Evolutionary conservation across 192 early-diverging fungal genomes (phyloP).

Genomic region (Coemansia sp.): DNA sequence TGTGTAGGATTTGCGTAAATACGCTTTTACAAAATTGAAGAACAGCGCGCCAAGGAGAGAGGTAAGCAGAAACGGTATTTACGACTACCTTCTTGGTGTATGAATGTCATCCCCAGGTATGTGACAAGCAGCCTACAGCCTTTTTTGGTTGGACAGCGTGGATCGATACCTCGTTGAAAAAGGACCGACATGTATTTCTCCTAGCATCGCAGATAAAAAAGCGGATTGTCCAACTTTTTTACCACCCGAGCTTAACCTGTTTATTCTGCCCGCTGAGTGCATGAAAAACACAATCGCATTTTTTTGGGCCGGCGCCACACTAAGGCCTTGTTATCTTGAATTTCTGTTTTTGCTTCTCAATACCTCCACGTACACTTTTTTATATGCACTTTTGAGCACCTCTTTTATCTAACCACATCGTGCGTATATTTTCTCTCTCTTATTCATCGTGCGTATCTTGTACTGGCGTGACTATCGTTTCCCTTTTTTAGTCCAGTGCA

Average conservation of each 20-base stretch:
- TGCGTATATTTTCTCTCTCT: background rate
- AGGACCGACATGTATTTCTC: background rate
- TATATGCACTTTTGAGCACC: background rate
- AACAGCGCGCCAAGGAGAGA: background rate
- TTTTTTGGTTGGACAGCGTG: background rate
- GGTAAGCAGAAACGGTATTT: background rate
- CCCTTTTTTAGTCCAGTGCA: background rate
- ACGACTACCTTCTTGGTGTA: background rate
- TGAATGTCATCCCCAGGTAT: background rate
- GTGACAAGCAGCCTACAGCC: background rate
- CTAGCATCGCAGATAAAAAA: background rate
- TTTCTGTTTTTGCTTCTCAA: background rate
- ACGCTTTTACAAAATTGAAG: background rate
- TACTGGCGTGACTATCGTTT: background rate
- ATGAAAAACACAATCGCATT: background rate
- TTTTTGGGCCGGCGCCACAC: background rate
- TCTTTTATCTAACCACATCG: background rate
- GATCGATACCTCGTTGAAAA: background rate
- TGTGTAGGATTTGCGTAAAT: background rate
- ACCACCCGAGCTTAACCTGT: conserved; percentile 2
- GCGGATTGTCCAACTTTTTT: background rate
- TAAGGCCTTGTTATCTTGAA: background rate
- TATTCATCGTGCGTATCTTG: background rate
- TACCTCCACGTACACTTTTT: conserved; percentile 6
- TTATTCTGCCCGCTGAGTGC: background rate